phyloP scores from a whole-genome alignment of 2,329 filamentous ascomycete genomes.

The Incumbomyces lentus region DNA sequence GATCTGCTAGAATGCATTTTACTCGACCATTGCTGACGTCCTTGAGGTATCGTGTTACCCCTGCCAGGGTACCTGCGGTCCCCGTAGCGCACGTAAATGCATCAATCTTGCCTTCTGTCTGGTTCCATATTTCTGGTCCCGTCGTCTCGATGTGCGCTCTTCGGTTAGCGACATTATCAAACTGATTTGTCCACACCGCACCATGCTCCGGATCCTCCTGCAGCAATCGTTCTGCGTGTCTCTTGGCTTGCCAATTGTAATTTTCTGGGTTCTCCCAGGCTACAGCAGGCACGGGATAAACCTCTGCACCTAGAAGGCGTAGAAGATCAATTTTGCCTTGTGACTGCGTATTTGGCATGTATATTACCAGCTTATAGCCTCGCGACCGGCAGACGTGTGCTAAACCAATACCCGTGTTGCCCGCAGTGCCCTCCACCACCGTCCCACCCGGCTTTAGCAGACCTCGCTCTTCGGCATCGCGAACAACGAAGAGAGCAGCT shows the following conservation, averaged over 20 bases:
- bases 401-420: constrained; percentile 95
- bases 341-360: constrained; percentile 98
- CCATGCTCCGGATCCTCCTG: constrained; percentile 45
- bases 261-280: constrained; percentile 91
- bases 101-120: constrained; percentile 76
- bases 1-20: constrained; percentile 83
- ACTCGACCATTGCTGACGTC: constrained; percentile 66
- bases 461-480: constrained; percentile 82
- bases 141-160: constrained; percentile 94
- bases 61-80: constrained; percentile 83
- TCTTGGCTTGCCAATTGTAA: constrained; percentile 91
- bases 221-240: constrained; percentile 66
- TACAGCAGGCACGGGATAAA: constrained; percentile 90
- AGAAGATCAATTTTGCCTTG: constrained; percentile 96
- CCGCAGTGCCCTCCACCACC: constrained; percentile 91
- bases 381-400: constrained; percentile 89
- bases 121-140: constrained; percentile 91
- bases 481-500: constrained; percentile 85
- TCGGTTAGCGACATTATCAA: constrained; percentile 91
- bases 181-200: constrained; percentile 98
- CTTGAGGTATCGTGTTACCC: constrained; percentile 81
- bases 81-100: constrained; percentile 94
- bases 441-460: constrained; percentile 77
- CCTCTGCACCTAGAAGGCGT: constrained; percentile 81
- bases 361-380: constrained; percentile 93